Conservation (phyloP, 1,139 yeast genomes). For the Protomyces inouyei region DNA sequence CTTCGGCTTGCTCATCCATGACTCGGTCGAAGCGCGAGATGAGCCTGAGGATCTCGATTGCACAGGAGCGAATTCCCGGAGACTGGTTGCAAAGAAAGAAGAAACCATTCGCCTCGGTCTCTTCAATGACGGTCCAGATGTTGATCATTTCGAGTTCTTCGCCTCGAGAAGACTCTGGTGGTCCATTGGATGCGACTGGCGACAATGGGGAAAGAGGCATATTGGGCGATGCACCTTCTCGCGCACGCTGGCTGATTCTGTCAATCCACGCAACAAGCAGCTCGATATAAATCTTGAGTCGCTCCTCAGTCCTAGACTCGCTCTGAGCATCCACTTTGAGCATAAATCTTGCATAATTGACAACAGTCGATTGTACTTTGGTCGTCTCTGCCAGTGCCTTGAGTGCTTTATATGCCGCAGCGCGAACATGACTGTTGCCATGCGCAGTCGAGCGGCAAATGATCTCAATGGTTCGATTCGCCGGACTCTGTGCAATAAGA, state of each 20-base stretch:
- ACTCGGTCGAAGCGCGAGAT: conserved; percentile 84
- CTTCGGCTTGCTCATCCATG: conserved; percentile 51
- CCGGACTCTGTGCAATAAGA: conserved; percentile 39
- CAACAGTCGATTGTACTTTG: conserved; percentile 67
- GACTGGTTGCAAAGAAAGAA: conserved; percentile 90
- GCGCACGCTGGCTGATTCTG: conserved; percentile 45
- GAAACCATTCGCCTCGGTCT: conserved; percentile 91
- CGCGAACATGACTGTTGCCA: conserved; percentile 55
- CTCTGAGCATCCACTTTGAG: conserved; percentile 61
- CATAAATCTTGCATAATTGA: conserved; percentile 71
- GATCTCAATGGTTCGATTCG: conserved; percentile 60
- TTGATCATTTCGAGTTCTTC: conserved; percentile 75
- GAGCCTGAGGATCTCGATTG: conserved; percentile 65
- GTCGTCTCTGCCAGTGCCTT: conserved; percentile 61
- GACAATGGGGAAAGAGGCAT: not conserved
- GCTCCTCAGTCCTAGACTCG: conserved; percentile 45
- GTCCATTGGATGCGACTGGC: conserved; percentile 31
- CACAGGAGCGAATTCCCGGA: conserved; percentile 64
- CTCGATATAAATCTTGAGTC: conserved; percentile 70
- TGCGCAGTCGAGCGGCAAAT: conserved; percentile 73
- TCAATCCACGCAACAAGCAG: conserved; percentile 75
- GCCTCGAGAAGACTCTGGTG: conserved; percentile 39
- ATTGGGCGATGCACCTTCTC: not conserved
- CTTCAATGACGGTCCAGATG: conserved; percentile 79
- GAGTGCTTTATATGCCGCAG: conserved; percentile 59